Conservation (phyloP, 2,329 filamentous ascomycete species). For the Microdochium bolleyi region DNA sequence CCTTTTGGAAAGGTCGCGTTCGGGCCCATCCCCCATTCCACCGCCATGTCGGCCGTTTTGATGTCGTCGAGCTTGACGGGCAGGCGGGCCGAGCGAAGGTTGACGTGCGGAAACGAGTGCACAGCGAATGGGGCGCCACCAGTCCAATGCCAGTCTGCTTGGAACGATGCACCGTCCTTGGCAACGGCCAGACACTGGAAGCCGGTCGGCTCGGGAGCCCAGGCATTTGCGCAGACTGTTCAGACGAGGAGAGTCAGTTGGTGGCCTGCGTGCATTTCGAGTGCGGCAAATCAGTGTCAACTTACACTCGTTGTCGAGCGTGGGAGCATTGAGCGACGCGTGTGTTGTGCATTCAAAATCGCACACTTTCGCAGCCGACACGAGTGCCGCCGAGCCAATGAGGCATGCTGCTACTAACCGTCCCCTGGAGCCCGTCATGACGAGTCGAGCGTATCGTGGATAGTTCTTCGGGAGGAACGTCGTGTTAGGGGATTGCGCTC, state of each 20-base stretch:
- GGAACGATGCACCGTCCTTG: neutral
- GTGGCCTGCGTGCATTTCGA: neutral
- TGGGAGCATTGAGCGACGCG: neutral
- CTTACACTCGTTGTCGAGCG: neutral
- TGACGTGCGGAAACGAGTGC: neutral
- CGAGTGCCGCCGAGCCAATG: neutral
- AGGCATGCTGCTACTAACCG: neutral
- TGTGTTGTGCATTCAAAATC: neutral
- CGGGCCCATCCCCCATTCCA: neutral
- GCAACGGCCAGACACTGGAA: neutral
- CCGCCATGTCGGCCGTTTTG: neutral
- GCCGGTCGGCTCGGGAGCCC: neutral
- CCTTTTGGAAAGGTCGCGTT: neutral
- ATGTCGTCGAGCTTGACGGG: neutral
- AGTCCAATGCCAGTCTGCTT: neutral
- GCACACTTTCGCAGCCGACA: neutral
- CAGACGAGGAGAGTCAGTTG: neutral
- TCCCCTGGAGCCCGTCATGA: too few species aligned
- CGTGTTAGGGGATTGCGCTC: too few species aligned
- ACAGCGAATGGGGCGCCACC: neutral
- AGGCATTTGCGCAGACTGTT: neutral
- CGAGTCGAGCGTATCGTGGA: too few species aligned
- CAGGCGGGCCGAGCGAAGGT: neutral
- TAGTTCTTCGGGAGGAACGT: too few species aligned
- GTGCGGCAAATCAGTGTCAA: neutral